Evolutionary conservation across 164 flowering plant genomes (phyloP), one percentile per base, ranked within the genome.

Genomic region (Buxus sempervirens): DNA sequence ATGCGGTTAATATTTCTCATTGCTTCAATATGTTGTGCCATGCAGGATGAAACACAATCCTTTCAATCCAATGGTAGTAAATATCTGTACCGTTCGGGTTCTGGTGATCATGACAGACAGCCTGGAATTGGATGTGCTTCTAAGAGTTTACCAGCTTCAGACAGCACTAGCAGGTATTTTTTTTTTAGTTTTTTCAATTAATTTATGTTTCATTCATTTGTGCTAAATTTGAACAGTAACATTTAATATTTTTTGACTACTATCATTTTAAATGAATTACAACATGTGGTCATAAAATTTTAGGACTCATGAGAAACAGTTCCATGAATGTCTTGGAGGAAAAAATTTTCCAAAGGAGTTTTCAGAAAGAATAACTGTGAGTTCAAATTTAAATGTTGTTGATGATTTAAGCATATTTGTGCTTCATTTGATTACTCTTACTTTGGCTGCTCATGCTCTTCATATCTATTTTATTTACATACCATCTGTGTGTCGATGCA

Each of bases 31-130:
- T 42, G 55, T 66, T 73, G 13, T 66, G 62, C 55, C 18, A 14
- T 74, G 74, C 82, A 91, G 97, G 91, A 82, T 69, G 86, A 79
- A 41, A 68, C 72, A n/a, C 79, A 64, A 45, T 61, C 81, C 73
- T 77, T 82, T 67, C 81, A 79, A 20, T 60, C 72, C 21, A 63
- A 67, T 54, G 62, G 62, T 49, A 73, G 67, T 66, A 68, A 58
- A 54, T 84, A 84, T 64, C 16, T 68, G 16, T 51, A 63, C 51
- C 72, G 65, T 16, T 74, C 84, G 54, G 80, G 65, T 55, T 77
- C 82, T 70, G 68, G 71, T 70, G 84, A 86, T 71, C 77, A 65
- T 69, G 75, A 80, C 38, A 75, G 63, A 67, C 75, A 78, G 66
- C 57, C 70, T 62, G 61, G 70, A 56, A 71, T 76, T 55, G 90